Evolutionary conservation across 1,284 basidiomycete genomes (phyloP).

Genomic region (Tremellales sp.): DNA sequence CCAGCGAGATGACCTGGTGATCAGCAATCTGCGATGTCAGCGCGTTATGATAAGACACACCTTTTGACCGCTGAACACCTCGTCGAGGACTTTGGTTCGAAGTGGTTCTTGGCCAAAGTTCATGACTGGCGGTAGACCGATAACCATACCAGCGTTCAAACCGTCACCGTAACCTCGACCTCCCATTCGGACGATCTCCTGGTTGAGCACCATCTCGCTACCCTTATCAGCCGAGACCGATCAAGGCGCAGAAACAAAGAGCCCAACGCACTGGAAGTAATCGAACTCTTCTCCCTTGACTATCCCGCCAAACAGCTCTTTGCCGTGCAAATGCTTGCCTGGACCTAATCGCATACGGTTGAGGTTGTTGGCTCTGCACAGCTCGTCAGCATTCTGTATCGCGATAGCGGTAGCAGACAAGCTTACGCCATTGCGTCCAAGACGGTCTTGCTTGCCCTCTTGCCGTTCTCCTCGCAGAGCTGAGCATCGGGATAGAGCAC

Average conservation of each 20-base stretch:
- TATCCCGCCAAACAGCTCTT: slow-evolving; percentile 71
- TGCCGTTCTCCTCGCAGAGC: slow-evolving; percentile 70
- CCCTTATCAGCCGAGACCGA: not conserved
- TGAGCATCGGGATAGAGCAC: slow-evolving; percentile 54
- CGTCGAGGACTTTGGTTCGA: slow-evolving; percentile 63
- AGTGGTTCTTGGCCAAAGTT: slow-evolving; percentile 57
- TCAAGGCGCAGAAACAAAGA: not conserved
- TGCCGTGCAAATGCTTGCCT: slow-evolving; percentile 71
- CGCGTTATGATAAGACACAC: too few relatives aligned
- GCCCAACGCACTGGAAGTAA: slow-evolving; percentile 56
- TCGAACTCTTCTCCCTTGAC: slow-evolving; percentile 84
- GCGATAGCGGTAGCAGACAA: not conserved
- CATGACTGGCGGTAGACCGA: slow-evolving; percentile 61
- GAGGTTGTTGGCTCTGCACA: slow-evolving; percentile 63
- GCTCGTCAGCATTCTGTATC: not conserved
- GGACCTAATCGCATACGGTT: slow-evolving; percentile 87
- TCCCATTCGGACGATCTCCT: slow-evolving; percentile 74
- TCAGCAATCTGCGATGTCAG: too few relatives aligned
- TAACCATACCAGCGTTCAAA: slow-evolving; percentile 65
- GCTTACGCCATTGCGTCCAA: slow-evolving; percentile 46
- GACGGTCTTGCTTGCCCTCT: slow-evolving; percentile 53
- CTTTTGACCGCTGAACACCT: slow-evolving; percentile 64
- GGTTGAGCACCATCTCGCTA: slow-evolving; percentile 70
- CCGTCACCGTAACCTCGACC: slow-evolving; percentile 83
- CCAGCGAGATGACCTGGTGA: slow-evolving; percentile 64